phyloP scores from a whole-genome alignment of 1,139 yeast genomes.

The Entelexis sorbosivorans region DNA sequence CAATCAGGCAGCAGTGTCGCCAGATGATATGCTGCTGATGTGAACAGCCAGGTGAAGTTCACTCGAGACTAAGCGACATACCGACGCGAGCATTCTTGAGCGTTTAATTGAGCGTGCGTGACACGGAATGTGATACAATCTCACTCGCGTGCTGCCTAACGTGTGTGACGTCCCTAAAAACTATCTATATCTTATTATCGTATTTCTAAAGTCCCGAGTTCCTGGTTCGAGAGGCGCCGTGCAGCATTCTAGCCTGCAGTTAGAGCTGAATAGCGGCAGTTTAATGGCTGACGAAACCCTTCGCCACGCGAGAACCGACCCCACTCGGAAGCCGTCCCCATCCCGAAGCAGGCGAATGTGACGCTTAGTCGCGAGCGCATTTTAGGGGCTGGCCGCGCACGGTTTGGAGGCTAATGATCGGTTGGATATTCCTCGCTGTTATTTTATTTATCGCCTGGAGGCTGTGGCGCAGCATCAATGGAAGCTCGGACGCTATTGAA shows the following conservation, averaged over 20 bases:
- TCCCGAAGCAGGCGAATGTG: not conserved
- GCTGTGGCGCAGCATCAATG: slow-evolving; percentile 4
- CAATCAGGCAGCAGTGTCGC: slow-evolving; percentile 16
- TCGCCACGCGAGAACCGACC: not conserved
- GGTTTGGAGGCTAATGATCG: not conserved
- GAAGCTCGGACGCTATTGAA: not conserved
- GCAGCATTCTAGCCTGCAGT: too few relatives aligned
- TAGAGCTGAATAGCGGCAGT: too few relatives aligned
- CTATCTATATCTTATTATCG: too few relatives aligned
- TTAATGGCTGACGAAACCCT: not conserved
- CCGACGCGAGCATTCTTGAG: too few relatives aligned
- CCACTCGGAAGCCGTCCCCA: not conserved
- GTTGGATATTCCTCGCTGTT: slow-evolving; percentile 11
- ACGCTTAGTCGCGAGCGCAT: not conserved
- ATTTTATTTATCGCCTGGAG: slow-evolving; percentile 3
- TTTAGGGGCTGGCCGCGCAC: not conserved
- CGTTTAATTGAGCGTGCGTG: too few relatives aligned
- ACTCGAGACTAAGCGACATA: too few relatives aligned
- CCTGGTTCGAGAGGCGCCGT: too few relatives aligned
- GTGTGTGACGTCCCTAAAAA: too few relatives aligned
- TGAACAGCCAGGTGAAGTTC: too few relatives aligned
- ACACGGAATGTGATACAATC: too few relatives aligned
- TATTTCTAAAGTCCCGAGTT: too few relatives aligned
- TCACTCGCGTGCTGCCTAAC: too few relatives aligned
- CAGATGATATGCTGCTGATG: not conserved